Percentiles rank a stretch among this genome's conserved stretches.
Conservation (phyloP, 805 yeast species). For the Suhomyces tanzawaensis region DNA sequence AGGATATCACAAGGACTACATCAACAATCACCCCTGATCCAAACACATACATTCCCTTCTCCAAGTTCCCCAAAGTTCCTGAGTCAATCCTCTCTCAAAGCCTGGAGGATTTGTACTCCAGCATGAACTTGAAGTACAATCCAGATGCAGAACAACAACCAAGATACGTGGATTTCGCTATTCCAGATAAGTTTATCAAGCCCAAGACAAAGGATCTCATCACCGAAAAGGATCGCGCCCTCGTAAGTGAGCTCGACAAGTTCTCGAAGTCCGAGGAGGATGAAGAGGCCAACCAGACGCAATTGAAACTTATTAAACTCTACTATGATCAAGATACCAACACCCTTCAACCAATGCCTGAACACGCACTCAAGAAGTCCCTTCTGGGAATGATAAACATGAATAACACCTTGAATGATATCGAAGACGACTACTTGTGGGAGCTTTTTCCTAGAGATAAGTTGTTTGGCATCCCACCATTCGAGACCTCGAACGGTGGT, state of each 20-base stretch:
- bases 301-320: slow-evolving; percentile 22
- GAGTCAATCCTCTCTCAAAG: slow-evolving; percentile 14
- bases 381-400: slow-evolving; percentile 39
- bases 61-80: slow-evolving; percentile 33
- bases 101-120: slow-evolving; percentile 17
- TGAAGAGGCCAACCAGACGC: slow-evolving; percentile 21
- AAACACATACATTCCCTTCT: slow-evolving; percentile 24
- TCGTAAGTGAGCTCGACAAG: slow-evolving; percentile 26
- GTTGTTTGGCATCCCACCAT: slow-evolving; percentile 35
- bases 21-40: not conserved
- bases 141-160: not conserved
- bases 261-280: slow-evolving; percentile 20
- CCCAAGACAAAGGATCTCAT: slow-evolving; percentile 17
- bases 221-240: slow-evolving; percentile 23
- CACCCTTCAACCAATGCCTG: slow-evolving; percentile 26
- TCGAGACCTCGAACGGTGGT: slow-evolving; percentile 18
- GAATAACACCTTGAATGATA: slow-evolving; percentile 32
- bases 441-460: slow-evolving; percentile 34
- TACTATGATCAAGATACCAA: slow-evolving; percentile 29
- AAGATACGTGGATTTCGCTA: slow-evolving; percentile 19
- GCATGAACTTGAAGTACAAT: slow-evolving; percentile 3
- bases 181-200: slow-evolving; percentile 26
- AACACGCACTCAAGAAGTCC: slow-evolving; percentile 38
- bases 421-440: slow-evolving; percentile 43
- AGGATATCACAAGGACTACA: slow-evolving; percentile 3